A percentile compares a stretch with the other conserved stretches of the same genome.
These are phyloP conservation scores for Alternaria brassicicola DNA, from an alignment of 2,329 filamentous ascomycete species.

Conservation along the genomic window DNA sequence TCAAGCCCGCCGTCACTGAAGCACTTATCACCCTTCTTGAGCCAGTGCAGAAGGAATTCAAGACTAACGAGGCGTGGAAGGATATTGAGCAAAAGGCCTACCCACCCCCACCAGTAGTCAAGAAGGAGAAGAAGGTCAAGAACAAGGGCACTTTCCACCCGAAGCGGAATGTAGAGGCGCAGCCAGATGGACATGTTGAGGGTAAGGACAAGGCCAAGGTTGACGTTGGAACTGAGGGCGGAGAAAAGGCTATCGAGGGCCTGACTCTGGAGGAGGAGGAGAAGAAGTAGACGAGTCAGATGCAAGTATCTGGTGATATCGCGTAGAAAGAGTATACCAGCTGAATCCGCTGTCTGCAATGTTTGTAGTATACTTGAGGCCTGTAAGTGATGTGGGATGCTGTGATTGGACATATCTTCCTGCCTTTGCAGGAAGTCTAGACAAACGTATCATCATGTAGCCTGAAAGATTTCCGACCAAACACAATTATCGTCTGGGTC, in stretches of 20 bases:
- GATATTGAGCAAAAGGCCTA: conserved; percentile 79
- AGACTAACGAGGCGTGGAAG: conserved; percentile 78
- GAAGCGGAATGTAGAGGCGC: conserved; percentile 48
- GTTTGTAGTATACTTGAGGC: neutral
- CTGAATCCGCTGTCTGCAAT: neutral
- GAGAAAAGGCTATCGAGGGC: conserved; percentile 42
- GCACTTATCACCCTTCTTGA: conserved; percentile 75
- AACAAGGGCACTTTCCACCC: conserved; percentile 73
- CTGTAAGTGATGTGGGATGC: neutral
- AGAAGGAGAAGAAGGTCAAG: conserved; percentile 75
- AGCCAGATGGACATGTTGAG: conserved; percentile 55
- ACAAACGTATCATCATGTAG: neutral
- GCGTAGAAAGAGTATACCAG: neutral
- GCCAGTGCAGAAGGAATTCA: conserved; percentile 77
- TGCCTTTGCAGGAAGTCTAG: too few relatives aligned
- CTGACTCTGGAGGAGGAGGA: conserved; percentile 43
- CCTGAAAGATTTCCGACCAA: neutral
- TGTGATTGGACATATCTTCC: neutral
- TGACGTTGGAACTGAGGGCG: conserved; percentile 49
- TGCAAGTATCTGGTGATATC: neutral
- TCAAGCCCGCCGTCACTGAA: conserved; percentile 82
- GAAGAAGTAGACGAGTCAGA: conserved; percentile 23
- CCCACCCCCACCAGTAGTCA: conserved; percentile 67
- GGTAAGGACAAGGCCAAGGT: conserved; percentile 51
- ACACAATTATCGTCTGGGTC: too few relatives aligned